Conservation (phyloP, 768 basidiomycete species). For the Leccinum subgranulosum region DNA sequence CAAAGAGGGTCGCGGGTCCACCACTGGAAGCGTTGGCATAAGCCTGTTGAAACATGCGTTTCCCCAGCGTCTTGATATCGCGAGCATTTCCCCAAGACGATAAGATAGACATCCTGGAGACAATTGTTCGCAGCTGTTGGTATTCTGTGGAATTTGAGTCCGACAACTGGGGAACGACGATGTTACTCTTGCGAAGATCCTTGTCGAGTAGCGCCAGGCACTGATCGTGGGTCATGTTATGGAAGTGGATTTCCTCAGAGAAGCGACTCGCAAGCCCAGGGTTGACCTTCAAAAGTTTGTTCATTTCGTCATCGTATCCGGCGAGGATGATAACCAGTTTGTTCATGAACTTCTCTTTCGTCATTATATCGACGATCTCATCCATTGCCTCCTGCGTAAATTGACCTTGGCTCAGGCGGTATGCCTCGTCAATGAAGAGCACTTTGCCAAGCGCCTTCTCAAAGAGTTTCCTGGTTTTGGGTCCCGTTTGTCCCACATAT, state of each 20-base stretch:
- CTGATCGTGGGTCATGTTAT: conserved; percentile 44
- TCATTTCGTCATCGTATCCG: conserved; percentile 69
- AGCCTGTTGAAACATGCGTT: conserved; percentile 15
- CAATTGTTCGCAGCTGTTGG: conserved; percentile 10
- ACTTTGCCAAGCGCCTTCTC: conserved; percentile 67
- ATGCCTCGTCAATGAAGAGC: conserved; percentile 72
- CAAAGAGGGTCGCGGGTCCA: not conserved
- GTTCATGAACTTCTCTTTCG: conserved; percentile 51
- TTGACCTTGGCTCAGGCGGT: conserved; percentile 55
- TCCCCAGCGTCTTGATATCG: conserved; percentile 52
- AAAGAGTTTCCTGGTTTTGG: conserved; percentile 56
- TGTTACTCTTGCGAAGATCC: conserved; percentile 43
- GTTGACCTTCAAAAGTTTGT: conserved; percentile 55
- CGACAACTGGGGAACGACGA: conserved; percentile 36
- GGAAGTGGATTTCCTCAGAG: conserved; percentile 55
- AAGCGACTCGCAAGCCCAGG: conserved; percentile 67
- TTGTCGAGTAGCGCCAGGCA: conserved; percentile 50
- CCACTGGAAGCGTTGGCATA: conserved; percentile 9
- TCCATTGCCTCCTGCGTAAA: conserved; percentile 74
- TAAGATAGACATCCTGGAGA: conserved; percentile 42
- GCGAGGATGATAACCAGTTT: conserved; percentile 68
- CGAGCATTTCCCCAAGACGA: conserved; percentile 70
- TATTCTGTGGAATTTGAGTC: not conserved
- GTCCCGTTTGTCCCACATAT: conserved; percentile 71
- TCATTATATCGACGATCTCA: conserved; percentile 63